These are phyloP conservation scores for Trifolium dubium DNA, from an alignment of 306 rosid species.

Conservation along the genomic window DNA sequence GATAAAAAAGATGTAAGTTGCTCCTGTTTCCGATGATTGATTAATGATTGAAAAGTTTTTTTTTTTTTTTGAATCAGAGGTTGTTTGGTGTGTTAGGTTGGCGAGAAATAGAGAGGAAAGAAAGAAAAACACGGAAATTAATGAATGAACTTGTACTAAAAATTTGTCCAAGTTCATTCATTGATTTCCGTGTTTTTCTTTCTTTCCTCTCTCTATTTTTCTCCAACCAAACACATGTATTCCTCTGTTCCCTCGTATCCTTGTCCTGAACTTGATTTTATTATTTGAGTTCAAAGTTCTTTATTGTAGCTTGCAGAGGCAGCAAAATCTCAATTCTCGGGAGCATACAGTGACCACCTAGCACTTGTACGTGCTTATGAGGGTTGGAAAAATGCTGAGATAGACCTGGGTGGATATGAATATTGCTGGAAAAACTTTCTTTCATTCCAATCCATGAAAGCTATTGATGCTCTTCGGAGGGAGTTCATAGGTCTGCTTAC, in stretches of 20 bases:
- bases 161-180: too few species aligned
- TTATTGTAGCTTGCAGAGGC: slow-evolving; percentile 88
- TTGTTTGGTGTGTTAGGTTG: neutral
- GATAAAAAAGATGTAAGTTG: slow-evolving; percentile 92
- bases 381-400: slow-evolving; percentile 91
- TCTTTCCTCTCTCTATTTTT: too few species aligned
- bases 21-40: slow-evolving; percentile 26
- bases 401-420: slow-evolving; percentile 73
- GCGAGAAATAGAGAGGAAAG: too few species aligned
- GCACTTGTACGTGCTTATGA: slow-evolving; percentile 85
- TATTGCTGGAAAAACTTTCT: slow-evolving; percentile 96
- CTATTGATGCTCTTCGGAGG: slow-evolving; percentile 85
- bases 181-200: too few species aligned
- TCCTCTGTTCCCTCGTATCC: slow-evolving; percentile 13
- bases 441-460: slow-evolving; percentile 90
- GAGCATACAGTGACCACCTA: slow-evolving; percentile 87
- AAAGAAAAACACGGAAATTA: too few species aligned
- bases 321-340: slow-evolving; percentile 82
- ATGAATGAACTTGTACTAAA: too few species aligned
- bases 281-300: slow-evolving; percentile 41
- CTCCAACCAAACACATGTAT: too few species aligned
- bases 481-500: slow-evolving; percentile 78
- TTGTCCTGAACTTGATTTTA: slow-evolving; percentile 39
- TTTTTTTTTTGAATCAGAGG: slow-evolving; percentile 3
- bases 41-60: slow-evolving; percentile 30